Base-by-base conservation (phyloP, 208 protist genomes). In the Trypanosoma theileri region DNA sequence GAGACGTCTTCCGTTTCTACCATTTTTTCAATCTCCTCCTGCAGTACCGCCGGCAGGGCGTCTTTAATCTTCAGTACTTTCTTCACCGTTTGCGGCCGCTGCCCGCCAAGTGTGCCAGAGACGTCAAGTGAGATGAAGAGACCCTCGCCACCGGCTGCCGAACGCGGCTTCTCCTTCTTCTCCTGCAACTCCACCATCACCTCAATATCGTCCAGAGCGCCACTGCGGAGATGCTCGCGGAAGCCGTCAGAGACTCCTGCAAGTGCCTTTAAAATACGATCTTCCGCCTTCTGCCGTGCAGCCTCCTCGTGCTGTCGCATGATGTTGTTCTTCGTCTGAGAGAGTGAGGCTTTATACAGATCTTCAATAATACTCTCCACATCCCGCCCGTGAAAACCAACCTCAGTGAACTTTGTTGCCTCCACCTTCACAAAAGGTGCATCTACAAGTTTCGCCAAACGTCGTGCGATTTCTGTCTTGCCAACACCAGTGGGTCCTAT, bases 371-470 rank as follows among this genome's bases (percentile, higher is more conserved):
- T 99, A 62, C 89, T 96, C 77, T 99, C 97, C 24, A 99, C 98
- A 58, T 99, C 97, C 11, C 97, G 86, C 48, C 96, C 96, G 80
- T 98, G 92, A 71, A 98, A 98, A 40, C 97, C 97, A 14, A 99
- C 97, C 66, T 99, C 97, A 0, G 98, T 99, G 74, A 98, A 99
- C 86, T 99, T 99, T 14, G 98, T 99, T 6, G 98, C 98, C 79
- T 99, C 98, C 19, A 99, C 98, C 77, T 99, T 99, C 40, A 99
- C 88, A 67, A 99, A 99, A 4, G 98, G 98, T 12, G 97, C 96
- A 62, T 99, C 88, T 10, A 98, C 86, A 56, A 99, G 80, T 79
- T 98, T 99, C 7, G 98, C 97, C 44, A 99, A 86, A 35, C 98
- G 82, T 28, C 98, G 81, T 13, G 98, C 97, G 62, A 99, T 98